Base-by-base conservation (phyloP, 805 yeast species). In the Peterozyma toletana region DNA sequence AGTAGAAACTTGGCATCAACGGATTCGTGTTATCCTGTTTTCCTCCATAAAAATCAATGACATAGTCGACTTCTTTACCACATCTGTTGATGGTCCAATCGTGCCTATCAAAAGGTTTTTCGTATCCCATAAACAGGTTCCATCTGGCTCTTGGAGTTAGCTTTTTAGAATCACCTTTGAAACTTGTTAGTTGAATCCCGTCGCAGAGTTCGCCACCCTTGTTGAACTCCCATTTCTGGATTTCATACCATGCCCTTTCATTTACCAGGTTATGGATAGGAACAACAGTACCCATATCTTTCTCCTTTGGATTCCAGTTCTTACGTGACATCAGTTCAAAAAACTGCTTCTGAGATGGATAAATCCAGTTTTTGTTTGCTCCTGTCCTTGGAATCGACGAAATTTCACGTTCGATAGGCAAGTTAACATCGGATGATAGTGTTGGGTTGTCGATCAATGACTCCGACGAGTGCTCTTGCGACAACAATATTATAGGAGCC, bases 241-340 rank as follows among this genome's bases (percentile, higher is more conserved):
- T 88, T 57, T 85, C 88, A 42, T 62, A 62, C 99, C 99, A 91
- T 2, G 95, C 95, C 48, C 87, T 67, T 62, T 91, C 99, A 59
- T 91, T 91, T 31, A 91, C 97, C 35, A 86, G 79, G 57, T 91
- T 91, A 60, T 91, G 99, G 37, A 91, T 83, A 1, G 98, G 98
- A 3, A 91, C 96, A 14, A 91, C 87, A 1, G 91, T 77, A 50
- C 77, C 68, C 99, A 91, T 91, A 57, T 90, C 97, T 7, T 65
- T 60, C 0, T 84, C 84, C 10, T 78, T 67, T 1, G 98, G 96
- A 42, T 80, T 73, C 89, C 96, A 87, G 45, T 86, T 77, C 57
- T 91, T 91, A 40, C 98, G 76, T 52, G 77, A 70, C 98, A 91
- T 93, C 9, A 97, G 96, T 46, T 88, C 93, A 60, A 70, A 91